These are phyloP conservation scores for Pholiota molesta DNA, from an alignment of 768 basidiomycete species.

Conservation along the genomic window DNA sequence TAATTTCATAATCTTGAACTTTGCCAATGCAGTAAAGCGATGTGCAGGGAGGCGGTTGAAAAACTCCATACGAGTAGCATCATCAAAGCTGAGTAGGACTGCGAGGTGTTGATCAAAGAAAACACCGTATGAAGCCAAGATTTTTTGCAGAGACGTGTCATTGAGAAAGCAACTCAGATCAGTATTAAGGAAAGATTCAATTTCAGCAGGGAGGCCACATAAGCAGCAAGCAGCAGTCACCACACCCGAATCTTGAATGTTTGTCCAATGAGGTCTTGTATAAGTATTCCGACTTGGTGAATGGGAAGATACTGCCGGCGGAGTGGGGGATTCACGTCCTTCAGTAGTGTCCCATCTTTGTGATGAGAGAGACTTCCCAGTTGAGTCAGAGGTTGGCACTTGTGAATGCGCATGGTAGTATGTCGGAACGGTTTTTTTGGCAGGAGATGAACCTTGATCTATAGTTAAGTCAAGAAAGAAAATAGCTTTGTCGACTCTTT, in stretches of 20 bases:
- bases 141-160: not conserved
- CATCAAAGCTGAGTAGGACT: slow-evolving; percentile 11
- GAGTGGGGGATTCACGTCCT: not conserved
- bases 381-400: too few relatives aligned
- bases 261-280: not conserved
- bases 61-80: slow-evolving; percentile 4
- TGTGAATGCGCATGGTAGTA: too few relatives aligned
- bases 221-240: slow-evolving; percentile 4
- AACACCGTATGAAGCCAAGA: slow-evolving; percentile 15
- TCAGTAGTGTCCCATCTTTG: too few relatives aligned
- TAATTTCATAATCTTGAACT: slow-evolving; percentile 6
- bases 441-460: too few relatives aligned
- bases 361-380: too few relatives aligned
- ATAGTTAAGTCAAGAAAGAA: too few relatives aligned
- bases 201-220: slow-evolving; percentile 1
- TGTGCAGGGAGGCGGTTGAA: slow-evolving; percentile 10
- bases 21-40: slow-evolving; percentile 4
- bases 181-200: slow-evolving; percentile 1
- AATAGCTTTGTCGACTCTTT: too few relatives aligned
- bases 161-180: slow-evolving; percentile 6
- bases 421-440: too few relatives aligned
- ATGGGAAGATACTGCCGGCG: not conserved
- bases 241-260: not conserved
- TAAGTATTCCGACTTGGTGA: not conserved
- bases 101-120: slow-evolving; percentile 21